Percentiles rank a stretch among this genome's conserved stretches.
Conservation (phyloP, 805 yeast genomes). For the Ogataea ganodermae region DNA sequence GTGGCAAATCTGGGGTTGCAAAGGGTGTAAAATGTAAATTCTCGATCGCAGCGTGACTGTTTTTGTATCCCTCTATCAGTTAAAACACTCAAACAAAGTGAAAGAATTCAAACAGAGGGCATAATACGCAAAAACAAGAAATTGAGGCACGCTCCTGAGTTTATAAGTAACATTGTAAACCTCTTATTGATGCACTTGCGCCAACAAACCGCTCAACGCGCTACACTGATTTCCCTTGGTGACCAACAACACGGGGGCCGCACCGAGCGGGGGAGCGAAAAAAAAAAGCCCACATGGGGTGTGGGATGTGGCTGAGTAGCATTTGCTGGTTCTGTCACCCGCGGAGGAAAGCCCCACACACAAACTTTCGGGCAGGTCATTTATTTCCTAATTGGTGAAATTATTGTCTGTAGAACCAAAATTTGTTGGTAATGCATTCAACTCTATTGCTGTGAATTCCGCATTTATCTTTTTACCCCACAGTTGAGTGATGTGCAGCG, state of each 20-base stretch:
- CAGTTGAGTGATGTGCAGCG: background rate
- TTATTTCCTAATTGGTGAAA: conserved; percentile 1
- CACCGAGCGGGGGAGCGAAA: conserved; percentile 3
- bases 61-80: background rate
- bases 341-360: conserved; percentile 5
- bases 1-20: conserved; percentile 1
- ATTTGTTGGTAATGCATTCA: conserved; percentile 5
- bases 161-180: background rate
- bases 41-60: too few relatives aligned
- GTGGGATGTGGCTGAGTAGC: conserved; percentile 5
- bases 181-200: background rate
- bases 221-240: background rate
- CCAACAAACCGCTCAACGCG: conserved; percentile 1
- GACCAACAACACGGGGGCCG: background rate
- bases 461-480: conserved; percentile 2
- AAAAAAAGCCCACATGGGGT: conserved; percentile 14
- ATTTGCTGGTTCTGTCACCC: background rate
- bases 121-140: background rate
- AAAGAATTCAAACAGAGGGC: background rate
- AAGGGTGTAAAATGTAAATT: background rate
- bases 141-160: background rate
- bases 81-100: background rate
- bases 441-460: conserved; percentile 4
- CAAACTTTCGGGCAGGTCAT: conserved; percentile 3
- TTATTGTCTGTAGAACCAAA: background rate